Evolutionary conservation across 805 yeast genomes (phyloP).

Genomic region (Brettanomyces nanus): DNA sequence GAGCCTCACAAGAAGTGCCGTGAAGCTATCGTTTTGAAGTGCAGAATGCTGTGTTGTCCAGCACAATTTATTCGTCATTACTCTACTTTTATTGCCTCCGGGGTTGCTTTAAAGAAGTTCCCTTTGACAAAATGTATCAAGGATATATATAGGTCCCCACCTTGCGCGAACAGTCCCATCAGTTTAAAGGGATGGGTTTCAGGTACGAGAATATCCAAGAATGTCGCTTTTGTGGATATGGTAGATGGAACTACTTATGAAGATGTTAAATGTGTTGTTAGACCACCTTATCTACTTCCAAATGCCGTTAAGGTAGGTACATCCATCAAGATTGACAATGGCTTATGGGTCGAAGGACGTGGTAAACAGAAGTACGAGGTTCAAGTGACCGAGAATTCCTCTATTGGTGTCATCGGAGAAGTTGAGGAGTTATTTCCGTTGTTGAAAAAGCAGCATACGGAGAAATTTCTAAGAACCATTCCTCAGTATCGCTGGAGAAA

Average conservation of each 20-base stretch:
- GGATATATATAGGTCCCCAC: slow-evolving; percentile 28
- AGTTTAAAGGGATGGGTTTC: slow-evolving; percentile 67
- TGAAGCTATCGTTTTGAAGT: too few species aligned
- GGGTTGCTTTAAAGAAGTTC: too few species aligned
- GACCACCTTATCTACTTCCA: slow-evolving; percentile 27
- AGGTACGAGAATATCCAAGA: slow-evolving; percentile 64
- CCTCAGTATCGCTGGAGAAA: slow-evolving; percentile 78
- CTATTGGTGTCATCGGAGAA: slow-evolving; percentile 47
- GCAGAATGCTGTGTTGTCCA: too few species aligned
- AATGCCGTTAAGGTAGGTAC: slow-evolving; percentile 31
- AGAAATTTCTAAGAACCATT: slow-evolving; percentile 58
- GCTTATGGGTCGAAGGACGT: slow-evolving; percentile 34
- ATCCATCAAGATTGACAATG: slow-evolving; percentile 20
- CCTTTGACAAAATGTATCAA: slow-evolving; percentile 19
- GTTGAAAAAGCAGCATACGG: slow-evolving; percentile 68
- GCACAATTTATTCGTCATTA: too few species aligned
- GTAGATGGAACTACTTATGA: slow-evolving; percentile 63
- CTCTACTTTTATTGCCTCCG: too few species aligned
- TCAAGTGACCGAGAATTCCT: slow-evolving; percentile 23
- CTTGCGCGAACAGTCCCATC: slow-evolving; percentile 28
- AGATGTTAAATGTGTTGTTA: slow-evolving; percentile 49
- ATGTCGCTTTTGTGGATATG: slow-evolving; percentile 71
- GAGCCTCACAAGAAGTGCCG: too few species aligned
- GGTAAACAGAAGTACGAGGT: slow-evolving; percentile 50
- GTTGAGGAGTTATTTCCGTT: slow-evolving; percentile 65